These are phyloP conservation scores for Lagerstroemia fauriei DNA, from an alignment of 441 rosid species.

Conservation along the genomic window DNA sequence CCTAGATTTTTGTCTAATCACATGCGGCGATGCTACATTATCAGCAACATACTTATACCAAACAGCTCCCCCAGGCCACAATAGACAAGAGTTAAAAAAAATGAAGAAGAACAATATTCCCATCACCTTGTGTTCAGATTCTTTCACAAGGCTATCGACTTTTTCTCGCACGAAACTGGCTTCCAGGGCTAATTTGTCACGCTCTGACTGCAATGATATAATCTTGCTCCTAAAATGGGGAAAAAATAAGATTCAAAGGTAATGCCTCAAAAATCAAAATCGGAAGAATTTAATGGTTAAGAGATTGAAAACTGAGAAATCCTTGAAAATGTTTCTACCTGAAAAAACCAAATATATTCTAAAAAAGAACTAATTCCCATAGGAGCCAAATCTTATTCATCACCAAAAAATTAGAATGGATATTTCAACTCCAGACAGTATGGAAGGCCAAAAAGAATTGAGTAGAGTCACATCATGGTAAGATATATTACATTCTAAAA, in stretches of 20 bases:
- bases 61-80: background rate
- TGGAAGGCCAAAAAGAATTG: background rate
- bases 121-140: conserved; percentile 73
- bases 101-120: background rate
- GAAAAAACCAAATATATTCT: background rate
- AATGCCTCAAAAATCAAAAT: too few species aligned
- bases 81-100: conserved; percentile 1
- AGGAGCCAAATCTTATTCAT: background rate
- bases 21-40: background rate
- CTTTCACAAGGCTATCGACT: conserved; percentile 70
- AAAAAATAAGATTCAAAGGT: background rate
- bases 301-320: background rate
- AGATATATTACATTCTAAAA: background rate
- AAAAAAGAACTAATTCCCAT: background rate
- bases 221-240: conserved; percentile 64
- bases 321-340: background rate
- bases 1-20: background rate
- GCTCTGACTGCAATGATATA: conserved; percentile 63
- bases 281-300: background rate
- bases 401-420: background rate
- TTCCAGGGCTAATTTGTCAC: conserved; percentile 76
- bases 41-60: background rate
- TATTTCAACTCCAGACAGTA: background rate
- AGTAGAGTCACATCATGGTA: background rate
- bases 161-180: conserved; percentile 74